Evolutionary conservation across 768 basidiomycete species (phyloP), one percentile per base, ranked within the genome.

Genomic region (Coprinopsis cinerea): DNA sequence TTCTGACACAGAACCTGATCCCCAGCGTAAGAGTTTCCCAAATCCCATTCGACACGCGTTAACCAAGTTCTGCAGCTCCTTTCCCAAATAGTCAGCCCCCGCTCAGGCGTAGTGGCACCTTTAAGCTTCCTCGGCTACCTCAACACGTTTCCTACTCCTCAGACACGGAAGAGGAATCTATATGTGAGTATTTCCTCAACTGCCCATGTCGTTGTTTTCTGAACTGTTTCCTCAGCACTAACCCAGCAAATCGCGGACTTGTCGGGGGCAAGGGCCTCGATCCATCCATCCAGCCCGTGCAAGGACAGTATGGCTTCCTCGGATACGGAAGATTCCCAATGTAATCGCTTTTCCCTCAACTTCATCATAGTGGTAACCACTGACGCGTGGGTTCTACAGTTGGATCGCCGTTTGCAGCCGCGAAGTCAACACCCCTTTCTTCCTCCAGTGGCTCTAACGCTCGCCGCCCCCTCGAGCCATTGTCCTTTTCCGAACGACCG

Each of bases 1-100:
- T 6, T 70, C 70, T 22, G 68, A 71, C 15, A 69, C 70, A 18
- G 70, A 74, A 50, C 69, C 69, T 20, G 70, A 70, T 40, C 68
- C 69, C 3, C 67, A 70, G 66, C 65, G 71, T 68, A 18, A 39
- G 46, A 24, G 26, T 46, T 10, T 3, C 44, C 43, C n/a, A 34
- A 36, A 36, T 39, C 43, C 14, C 39, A 47, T 56, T 28, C 51
- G 32, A 45, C 54, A n/a, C n/a, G n/a, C n/a, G n/a, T n/a, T n/a
- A n/a, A n/a, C n/a, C n/a, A n/a, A n/a, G n/a, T n/a, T n/a, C n/a
- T n/a, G n/a, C n/a, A n/a, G n/a, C n/a, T n/a, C n/a, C n/a, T n/a
- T n/a, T n/a, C n/a, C n/a, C n/a, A n/a, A n/a, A n/a, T 44, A 34
- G 44, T 44, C 54, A 34, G 24, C 51, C 49, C 10, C 55, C 53